Evolutionary conservation across 73 alveolate species (phyloP).

Genomic region (Tetrahymena thermophila): DNA sequence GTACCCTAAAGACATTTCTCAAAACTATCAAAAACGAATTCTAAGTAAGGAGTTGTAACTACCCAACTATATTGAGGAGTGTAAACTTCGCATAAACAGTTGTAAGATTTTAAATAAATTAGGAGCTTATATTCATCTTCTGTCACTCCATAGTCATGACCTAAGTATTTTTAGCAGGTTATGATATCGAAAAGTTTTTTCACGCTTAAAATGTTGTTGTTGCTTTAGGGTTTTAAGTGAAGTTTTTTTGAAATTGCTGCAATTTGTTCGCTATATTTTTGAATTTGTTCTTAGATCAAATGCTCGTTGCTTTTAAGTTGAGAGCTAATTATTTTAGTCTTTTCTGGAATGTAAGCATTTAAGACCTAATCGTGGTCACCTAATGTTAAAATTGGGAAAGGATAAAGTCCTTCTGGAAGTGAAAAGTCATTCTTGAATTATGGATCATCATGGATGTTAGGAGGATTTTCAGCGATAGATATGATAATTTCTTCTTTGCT

Average conservation of each 20-base stretch:
- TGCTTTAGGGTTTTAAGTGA: not conserved
- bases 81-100: not conserved
- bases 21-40: not conserved
- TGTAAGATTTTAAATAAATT: not conserved
- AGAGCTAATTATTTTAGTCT: not conserved
- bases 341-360: not conserved
- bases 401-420: not conserved
- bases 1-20: not conserved
- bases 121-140: not conserved
- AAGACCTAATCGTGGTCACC: not conserved
- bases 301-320: not conserved
- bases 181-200: not conserved
- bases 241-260: not conserved
- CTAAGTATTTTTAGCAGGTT: not conserved
- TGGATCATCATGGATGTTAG: not conserved
- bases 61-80: not conserved
- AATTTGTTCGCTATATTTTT: not conserved
- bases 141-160: not conserved
- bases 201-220: not conserved
- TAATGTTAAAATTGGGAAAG: not conserved
- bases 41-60: not conserved
- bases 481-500: not conserved
- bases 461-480: not conserved
- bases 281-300: not conserved
- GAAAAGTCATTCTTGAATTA: not conserved